Evolutionary conservation across 305 asterid species (phyloP), one percentile per base, ranked within the genome.

Genomic region (Solanum hybrid): DNA sequence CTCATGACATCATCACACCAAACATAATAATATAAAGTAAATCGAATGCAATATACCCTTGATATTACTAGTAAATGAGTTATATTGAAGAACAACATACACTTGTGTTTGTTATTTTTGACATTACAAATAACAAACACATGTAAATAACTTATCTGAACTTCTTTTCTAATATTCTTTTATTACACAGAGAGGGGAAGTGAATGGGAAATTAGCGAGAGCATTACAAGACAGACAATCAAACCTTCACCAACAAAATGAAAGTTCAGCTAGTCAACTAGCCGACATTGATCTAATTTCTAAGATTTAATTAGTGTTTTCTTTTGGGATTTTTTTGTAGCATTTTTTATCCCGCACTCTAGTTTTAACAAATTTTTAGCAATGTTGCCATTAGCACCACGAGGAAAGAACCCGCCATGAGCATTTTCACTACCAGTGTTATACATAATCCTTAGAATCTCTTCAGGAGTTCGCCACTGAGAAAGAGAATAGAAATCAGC

Each of bases 311-410:
- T 20, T 78, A 37, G 86, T 37, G 71, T 9, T 12, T 46, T 80
- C 33, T 37, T 37, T 80, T 5, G 4, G 34, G 12, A 2, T n/a
- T 80, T 9, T 37, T 80, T 7, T 12, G 86, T 16, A 37, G 20
- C 34, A n/a, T n/a, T n/a, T n/a, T 80, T 37, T 37, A 12, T 37
- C 34, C 64, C 18, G 4, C 64, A 83, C 40, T 83, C 3, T 46
- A 46, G 39, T 29, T 46, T 83, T 8, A 83, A 18, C 29, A 57
- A 88, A 11, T 12, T 16, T 69, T 73, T 89, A 12, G 93, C 93
- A 64, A 91, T 90, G 33, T 64, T 89, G 64, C 93, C 93, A 85
- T 88, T 88, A 18, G 88, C 93, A 29, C 91, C 93, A 12, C 73
- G 64, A 6, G 92, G 92, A 61, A 26, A 89, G 73, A 91, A 91